Base-by-base conservation (phyloP, 2,329 filamentous ascomycete species). In the Aspergillus ustus region DNA sequence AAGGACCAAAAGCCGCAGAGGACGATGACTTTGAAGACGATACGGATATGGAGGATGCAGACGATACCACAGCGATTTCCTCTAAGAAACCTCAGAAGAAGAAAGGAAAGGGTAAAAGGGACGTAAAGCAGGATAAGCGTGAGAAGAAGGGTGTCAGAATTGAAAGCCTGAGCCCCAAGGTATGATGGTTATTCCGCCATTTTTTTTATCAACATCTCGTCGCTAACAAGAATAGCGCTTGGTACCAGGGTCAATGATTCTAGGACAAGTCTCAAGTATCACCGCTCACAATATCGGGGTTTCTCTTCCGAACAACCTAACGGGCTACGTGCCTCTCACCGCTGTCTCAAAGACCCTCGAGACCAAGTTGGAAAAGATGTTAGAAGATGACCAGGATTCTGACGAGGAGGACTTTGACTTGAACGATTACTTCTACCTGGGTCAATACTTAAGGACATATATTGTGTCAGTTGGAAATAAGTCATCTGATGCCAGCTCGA, bases 221-320 rank as follows among this genome's bases (percentile, higher is more conserved):
- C 60, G 75, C 83, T 74, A 80, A 75, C 64, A 25, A 40, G 60
- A 53, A 60, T 74, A 95, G 91, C 92, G 91, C 73, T 81, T 99
- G 64, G 87, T 90, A 51, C 89, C 92, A 66, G 96, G 94, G 56
- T 94, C 93, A 53, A 83, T 97, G 60, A 88, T 99, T 0, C 88
- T 99, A 49, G 95, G 92, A 48, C 92, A 96, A 73, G 84, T 99
- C 62, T 89, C 87, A 45, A 87, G 90, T 63, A 92, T 99, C 75
- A 93, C 90, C 66, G 81, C 87, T 59, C 85, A 93, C 70, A 89
- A 96, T 72, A 81, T 99, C 68, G 87, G 89, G 51, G 81, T 99
- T 57, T 88, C 93, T 20, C 83, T 99, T 11, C 93, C 95, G 17
- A 99, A 99, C 79, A 98, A 96, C 75, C 85, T 99, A 34, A 89